phyloP scores from a whole-genome alignment of 2,329 filamentous ascomycete genomes.

The Trichoderma aggressivum region DNA sequence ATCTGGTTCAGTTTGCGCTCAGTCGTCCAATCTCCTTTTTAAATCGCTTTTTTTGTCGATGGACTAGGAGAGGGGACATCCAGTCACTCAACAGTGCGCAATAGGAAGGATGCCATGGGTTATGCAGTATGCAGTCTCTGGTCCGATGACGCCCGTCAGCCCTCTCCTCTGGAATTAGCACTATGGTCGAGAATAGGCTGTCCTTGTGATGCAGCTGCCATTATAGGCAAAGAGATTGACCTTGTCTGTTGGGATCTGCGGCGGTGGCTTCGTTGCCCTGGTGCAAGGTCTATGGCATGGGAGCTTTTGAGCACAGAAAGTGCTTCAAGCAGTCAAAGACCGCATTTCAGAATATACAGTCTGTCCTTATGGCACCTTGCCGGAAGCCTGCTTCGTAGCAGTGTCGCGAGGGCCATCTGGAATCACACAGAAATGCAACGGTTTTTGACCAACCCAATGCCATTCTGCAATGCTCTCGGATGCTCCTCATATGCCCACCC shows the following conservation, averaged over 20 bases:
- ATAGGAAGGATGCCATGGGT: constrained; percentile 69
- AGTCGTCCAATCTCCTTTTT: constrained; percentile 69
- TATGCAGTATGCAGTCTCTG: constrained; percentile 66
- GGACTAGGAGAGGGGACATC: constrained; percentile 52
- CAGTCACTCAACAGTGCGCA: constrained; percentile 55
- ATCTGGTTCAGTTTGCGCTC: constrained; percentile 73
- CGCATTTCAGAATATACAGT: constrained; percentile 33
- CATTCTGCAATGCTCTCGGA: constrained; percentile 42
- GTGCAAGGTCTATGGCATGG: constrained; percentile 25
- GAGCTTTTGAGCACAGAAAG: constrained; percentile 44
- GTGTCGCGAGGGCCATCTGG: constrained; percentile 39
- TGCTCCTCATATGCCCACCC: constrained; percentile 32
- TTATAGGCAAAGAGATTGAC: constrained; percentile 18
- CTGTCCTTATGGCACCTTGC: constrained; percentile 38
- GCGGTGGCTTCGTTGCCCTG: constrained; percentile 1
- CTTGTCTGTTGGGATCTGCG: constrained; percentile 22
- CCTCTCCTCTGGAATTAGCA: constrained; percentile 60
- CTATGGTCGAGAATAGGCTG: constrained; percentile 48
- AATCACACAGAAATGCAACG: constrained; percentile 46
- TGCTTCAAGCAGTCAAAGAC: constrained; percentile 49
- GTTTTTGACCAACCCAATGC: constrained; percentile 33
- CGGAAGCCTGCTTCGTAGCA: constrained; percentile 39
- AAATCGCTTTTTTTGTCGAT: constrained; percentile 44
- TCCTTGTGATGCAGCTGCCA: constrained; percentile 33
- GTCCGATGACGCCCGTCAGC: constrained; percentile 72